phyloP scores from a whole-genome alignment of 1,139 yeast species.

The Eremothecium sinecaudum region DNA sequence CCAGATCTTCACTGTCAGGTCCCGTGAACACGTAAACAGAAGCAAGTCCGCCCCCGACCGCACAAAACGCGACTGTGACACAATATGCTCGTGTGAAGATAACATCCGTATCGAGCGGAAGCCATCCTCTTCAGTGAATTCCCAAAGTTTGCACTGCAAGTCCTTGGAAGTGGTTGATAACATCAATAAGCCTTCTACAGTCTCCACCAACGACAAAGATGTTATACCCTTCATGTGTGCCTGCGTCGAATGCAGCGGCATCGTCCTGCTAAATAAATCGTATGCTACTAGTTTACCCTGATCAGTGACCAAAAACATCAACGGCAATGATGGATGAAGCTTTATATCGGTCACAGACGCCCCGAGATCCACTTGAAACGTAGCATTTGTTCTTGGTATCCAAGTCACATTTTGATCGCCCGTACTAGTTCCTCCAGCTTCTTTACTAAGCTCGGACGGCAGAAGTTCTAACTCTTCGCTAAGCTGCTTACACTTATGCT shows the following conservation, averaged over 20 bases:
- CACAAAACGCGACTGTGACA: constrained; percentile 51
- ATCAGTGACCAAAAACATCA: constrained; percentile 56
- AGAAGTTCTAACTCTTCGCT: constrained; percentile 8
- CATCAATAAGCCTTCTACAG: constrained; percentile 5
- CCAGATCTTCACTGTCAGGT: constrained; percentile 67
- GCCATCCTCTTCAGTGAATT: constrained; percentile 35
- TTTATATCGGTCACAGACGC: constrained; percentile 55
- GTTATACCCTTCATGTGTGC: constrained; percentile 75
- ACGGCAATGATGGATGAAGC: constrained; percentile 66
- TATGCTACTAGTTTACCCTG: constrained; percentile 71
- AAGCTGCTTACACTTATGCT: constrained; percentile 23
- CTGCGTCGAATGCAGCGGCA: constrained; percentile 57
- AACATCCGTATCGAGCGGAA: constrained; percentile 55
- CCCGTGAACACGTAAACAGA: constrained; percentile 70
- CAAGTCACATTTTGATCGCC: constrained; percentile 36
- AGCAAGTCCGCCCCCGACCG: constrained; percentile 11
- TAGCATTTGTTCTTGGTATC: constrained; percentile 44
- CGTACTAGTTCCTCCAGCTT: background rate
- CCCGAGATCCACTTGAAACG: constrained; percentile 21
- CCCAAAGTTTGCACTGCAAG: constrained; percentile 64
- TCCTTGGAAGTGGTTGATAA: constrained; percentile 35
- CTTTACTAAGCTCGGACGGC: background rate
- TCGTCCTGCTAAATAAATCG: constrained; percentile 57
- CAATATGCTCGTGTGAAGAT: constrained; percentile 86
- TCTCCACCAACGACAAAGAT: constrained; percentile 40